A percentile compares a stretch with the other conserved stretches of the same genome.
Evolutionary conservation across 441 rosid genomes (phyloP).

Genomic region (Syzygium syzygioides): DNA sequence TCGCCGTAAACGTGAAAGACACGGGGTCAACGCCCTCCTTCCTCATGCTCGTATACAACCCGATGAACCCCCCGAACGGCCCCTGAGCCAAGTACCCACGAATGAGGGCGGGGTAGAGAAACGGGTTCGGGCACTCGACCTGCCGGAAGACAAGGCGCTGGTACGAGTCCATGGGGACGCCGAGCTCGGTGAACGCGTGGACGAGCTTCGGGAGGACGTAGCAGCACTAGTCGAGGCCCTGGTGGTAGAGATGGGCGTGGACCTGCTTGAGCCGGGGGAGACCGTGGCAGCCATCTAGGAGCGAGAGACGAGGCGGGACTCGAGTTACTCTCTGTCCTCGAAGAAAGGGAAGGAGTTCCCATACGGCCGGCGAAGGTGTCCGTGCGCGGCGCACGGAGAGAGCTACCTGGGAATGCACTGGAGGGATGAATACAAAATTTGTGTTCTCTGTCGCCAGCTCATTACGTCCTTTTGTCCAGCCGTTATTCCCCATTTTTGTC

Average conservation of each 20-base stretch:
- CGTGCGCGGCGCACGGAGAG: conserved; percentile 4
- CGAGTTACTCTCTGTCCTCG: conserved; percentile 20
- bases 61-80: conserved; percentile 22
- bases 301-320: conserved; percentile 30
- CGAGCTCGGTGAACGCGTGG: conserved; percentile 46
- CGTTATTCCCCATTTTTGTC: too few species aligned
- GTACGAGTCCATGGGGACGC: conserved; percentile 42
- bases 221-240: conserved; percentile 46
- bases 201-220: conserved; percentile 62
- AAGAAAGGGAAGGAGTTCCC: conserved; percentile 18
- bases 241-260: conserved; percentile 41
- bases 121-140: conserved; percentile 50
- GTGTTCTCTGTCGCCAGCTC: too few species aligned
- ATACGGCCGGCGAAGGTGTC: neutral
- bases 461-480: too few species aligned
- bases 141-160: conserved; percentile 45
- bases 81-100: conserved; percentile 52
- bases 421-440: neutral
- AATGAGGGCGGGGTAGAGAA: conserved; percentile 69
- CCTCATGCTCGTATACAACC: conserved; percentile 49
- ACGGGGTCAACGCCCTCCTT: conserved; percentile 38
- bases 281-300: conserved; percentile 40
- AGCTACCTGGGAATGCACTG: conserved; percentile 14
- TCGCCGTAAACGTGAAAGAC: conserved; percentile 63
- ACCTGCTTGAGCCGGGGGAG: conserved; percentile 46